phyloP scores from a whole-genome alignment of 345 rosid species.

The Lagerstroemia speciosa region DNA sequence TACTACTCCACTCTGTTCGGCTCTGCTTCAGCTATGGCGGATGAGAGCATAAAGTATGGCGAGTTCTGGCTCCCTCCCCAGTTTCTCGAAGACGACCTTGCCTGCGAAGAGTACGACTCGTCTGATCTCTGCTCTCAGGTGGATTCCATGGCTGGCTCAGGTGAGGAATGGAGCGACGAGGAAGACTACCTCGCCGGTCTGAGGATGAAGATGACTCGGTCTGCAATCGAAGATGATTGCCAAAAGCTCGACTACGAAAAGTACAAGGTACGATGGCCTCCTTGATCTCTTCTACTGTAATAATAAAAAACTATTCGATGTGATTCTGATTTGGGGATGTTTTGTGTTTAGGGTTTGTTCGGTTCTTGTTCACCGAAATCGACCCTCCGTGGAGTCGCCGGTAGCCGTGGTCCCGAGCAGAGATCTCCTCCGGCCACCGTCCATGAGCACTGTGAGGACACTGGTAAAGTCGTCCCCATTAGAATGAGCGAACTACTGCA shows the following conservation, averaged over 20 bases:
- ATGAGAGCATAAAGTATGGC: conserved; percentile 45
- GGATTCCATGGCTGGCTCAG: conserved; percentile 46
- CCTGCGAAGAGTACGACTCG: conserved; percentile 7
- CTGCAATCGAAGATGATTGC: conserved; percentile 2
- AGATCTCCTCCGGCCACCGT: conserved; percentile 2
- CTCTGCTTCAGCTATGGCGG: conserved; percentile 18
- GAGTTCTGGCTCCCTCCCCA: conserved; percentile 74
- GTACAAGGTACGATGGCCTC: neutral
- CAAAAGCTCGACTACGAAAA: neutral
- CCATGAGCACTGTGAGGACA: conserved; percentile 1
- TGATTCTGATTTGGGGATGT: neutral
- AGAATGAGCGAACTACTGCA: neutral
- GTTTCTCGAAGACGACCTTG: conserved; percentile 66
- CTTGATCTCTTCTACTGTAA: too few relatives aligned
- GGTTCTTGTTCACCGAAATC: conserved; percentile 12
- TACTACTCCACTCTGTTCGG: neutral
- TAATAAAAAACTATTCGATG: neutral
- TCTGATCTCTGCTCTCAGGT: conserved; percentile 51
- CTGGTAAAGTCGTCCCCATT: neutral
- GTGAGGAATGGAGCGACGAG: conserved; percentile 53
- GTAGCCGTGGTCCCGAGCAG: conserved; percentile 4
- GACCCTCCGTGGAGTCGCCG: conserved; percentile 10
- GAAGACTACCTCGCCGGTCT: conserved; percentile 23
- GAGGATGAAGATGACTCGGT: conserved; percentile 6
- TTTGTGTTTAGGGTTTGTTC: conserved; percentile 3